phyloP scores from a whole-genome alignment of 768 basidiomycete species.

The Trametes gibbosa region DNA sequence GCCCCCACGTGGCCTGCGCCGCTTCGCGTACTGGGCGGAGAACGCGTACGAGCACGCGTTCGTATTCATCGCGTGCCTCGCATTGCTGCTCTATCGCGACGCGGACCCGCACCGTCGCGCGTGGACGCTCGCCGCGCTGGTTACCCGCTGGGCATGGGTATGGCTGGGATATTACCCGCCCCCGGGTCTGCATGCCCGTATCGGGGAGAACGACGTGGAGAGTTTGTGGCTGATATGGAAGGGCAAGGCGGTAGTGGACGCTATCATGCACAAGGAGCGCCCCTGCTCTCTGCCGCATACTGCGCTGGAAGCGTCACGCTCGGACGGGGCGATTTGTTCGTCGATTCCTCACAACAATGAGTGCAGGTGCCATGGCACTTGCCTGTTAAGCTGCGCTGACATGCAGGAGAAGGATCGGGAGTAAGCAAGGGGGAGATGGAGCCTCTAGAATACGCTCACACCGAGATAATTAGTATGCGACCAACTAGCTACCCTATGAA shows the following conservation, averaged over 20 bases:
- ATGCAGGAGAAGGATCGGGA: not conserved
- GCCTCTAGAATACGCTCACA: too few relatives aligned
- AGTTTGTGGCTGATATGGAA: slow-evolving; percentile 32
- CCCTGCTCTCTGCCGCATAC: too few relatives aligned
- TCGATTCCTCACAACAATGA: not conserved
- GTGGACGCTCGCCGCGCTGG: slow-evolving; percentile 2
- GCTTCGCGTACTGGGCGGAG: slow-evolving; percentile 38
- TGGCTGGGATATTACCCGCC: slow-evolving; percentile 22
- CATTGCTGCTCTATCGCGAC: slow-evolving; percentile 20
- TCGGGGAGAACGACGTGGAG: slow-evolving; percentile 35
- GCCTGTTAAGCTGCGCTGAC: not conserved
- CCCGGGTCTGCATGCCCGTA: slow-evolving; percentile 20
- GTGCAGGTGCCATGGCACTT: not conserved
- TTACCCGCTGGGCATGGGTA: slow-evolving; percentile 26
- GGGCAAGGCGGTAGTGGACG: slow-evolving; percentile 13
- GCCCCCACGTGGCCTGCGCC: slow-evolving; percentile 32
- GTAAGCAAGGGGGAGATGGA: too few relatives aligned
- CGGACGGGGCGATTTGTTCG: not conserved
- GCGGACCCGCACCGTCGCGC: not conserved
- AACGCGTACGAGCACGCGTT: slow-evolving; percentile 33
- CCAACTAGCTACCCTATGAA: not conserved
- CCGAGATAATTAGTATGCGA: not conserved
- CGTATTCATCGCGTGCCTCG: slow-evolving; percentile 31
- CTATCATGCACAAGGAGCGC: not conserved
- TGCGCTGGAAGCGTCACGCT: too few relatives aligned